These are phyloP conservation scores for Durio zibethinus DNA, from an alignment of 345 rosid genomes.

Conservation along the genomic window DNA sequence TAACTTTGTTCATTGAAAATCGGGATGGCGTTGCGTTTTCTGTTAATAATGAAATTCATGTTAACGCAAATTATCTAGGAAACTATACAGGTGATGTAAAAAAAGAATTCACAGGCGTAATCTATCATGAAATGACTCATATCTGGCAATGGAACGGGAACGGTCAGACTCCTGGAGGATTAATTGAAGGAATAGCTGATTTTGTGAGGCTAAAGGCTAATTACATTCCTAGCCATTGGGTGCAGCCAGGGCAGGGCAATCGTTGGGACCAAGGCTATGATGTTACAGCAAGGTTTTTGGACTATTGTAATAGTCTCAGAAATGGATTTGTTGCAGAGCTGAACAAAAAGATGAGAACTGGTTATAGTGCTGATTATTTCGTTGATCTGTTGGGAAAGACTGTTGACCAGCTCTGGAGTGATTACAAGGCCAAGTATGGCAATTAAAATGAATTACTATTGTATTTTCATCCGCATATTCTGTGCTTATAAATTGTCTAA, in stretches of 20 bases:
- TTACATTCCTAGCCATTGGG: conserved; percentile 51
- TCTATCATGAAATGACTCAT: conserved; percentile 66
- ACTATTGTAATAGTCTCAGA: conserved; percentile 46
- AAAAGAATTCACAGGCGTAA: conserved; percentile 48
- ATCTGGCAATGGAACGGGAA: conserved; percentile 76
- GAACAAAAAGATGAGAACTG: conserved; percentile 56
- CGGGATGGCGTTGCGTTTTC: conserved; percentile 27
- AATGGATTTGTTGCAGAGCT: conserved; percentile 67
- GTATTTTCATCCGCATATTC: too few relatives aligned
- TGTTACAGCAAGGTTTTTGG: conserved; percentile 60
- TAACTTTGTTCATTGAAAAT: conserved; percentile 30
- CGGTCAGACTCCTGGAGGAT: conserved; percentile 33
- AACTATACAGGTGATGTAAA: conserved; percentile 35
- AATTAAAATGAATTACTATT: not conserved
- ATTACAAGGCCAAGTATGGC: conserved; percentile 60
- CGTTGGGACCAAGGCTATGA: conserved; percentile 72
- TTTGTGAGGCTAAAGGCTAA: conserved; percentile 58
- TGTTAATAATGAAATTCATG: conserved; percentile 28
- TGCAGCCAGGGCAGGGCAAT: conserved; percentile 48
- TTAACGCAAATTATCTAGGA: conserved; percentile 26
- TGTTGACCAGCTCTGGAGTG: conserved; percentile 65
- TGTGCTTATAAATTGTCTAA: too few relatives aligned
- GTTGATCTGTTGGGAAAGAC: conserved; percentile 55
- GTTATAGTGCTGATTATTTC: conserved; percentile 41
- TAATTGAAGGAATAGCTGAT: conserved; percentile 68